These are phyloP conservation scores for Trichoderma atrobrunneum DNA, from an alignment of 2,329 filamentous ascomycete species.

Conservation along the genomic window DNA sequence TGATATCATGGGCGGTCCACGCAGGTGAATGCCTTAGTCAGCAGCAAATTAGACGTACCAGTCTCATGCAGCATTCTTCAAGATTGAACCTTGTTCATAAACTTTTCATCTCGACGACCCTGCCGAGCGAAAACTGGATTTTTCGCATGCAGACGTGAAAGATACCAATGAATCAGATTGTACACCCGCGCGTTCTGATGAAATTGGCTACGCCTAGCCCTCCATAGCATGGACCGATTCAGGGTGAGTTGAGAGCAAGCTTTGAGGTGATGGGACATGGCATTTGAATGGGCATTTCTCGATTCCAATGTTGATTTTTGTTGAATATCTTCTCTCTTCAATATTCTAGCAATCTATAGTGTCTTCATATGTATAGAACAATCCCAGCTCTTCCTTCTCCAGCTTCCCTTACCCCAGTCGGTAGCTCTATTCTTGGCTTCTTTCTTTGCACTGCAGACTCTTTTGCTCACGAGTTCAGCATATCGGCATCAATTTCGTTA, in stretches of 20 bases:
- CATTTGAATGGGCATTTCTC: neutral
- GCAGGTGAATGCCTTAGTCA: neutral
- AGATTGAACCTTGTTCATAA: neutral
- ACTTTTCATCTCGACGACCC: neutral
- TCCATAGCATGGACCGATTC: conserved; percentile 24
- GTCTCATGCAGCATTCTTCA: neutral
- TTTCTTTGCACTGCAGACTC: neutral
- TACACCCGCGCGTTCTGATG: neutral
- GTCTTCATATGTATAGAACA: neutral
- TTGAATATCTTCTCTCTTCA: neutral
- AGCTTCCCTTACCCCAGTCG: neutral
- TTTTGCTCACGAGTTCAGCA: neutral
- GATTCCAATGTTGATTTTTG: neutral
- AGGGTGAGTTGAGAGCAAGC: conserved; percentile 23
- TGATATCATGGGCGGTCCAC: neutral
- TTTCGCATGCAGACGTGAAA: neutral
- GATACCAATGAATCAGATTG: neutral
- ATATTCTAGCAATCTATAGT: neutral
- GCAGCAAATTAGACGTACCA: neutral
- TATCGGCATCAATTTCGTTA: neutral
- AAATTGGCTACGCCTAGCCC: conserved; percentile 15
- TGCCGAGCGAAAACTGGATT: neutral
- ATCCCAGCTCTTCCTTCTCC: neutral
- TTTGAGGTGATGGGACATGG: neutral
- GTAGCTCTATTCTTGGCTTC: neutral